These are phyloP conservation scores for Dendrobium catenatum DNA, from an alignment of 106 monocot species.

Conservation along the genomic window DNA sequence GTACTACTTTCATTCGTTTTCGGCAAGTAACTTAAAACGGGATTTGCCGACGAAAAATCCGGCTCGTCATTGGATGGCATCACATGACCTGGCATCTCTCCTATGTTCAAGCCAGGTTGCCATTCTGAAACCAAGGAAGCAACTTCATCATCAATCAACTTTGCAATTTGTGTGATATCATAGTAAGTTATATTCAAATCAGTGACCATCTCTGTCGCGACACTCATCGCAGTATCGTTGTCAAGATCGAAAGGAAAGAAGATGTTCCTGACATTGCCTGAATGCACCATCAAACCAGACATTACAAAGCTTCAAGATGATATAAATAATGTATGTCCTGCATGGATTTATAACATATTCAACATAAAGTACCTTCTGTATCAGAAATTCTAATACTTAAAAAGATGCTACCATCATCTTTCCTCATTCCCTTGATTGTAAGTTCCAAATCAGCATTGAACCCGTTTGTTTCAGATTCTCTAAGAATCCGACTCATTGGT, in stretches of 20 bases:
- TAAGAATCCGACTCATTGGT: slow-evolving; percentile 8
- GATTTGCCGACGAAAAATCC: background rate
- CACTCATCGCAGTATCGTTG: slow-evolving; percentile 43
- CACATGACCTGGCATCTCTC: background rate
- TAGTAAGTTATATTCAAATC: slow-evolving; percentile 36
- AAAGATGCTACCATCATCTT: slow-evolving; percentile 41
- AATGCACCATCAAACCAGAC: background rate
- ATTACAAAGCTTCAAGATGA: background rate
- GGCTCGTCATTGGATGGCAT: background rate
- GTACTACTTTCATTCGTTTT: background rate
- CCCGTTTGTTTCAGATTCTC: background rate
- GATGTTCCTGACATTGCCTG: slow-evolving; percentile 40
- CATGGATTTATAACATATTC: background rate
- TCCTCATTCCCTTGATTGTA: slow-evolving; percentile 43
- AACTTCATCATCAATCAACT: slow-evolving; percentile 42
- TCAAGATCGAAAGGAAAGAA: slow-evolving; percentile 34
- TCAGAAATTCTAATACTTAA: slow-evolving; percentile 44
- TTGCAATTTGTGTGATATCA: slow-evolving; percentile 32
- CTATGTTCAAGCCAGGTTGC: background rate
- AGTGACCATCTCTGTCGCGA: slow-evolving; percentile 45
- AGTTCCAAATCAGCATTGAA: slow-evolving; percentile 28
- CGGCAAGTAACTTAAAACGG: background rate
- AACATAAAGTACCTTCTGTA: slow-evolving; percentile 29
- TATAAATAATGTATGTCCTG: background rate
- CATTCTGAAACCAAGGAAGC: slow-evolving; percentile 39